Evolutionary conservation across 352 stramenopile genomes (phyloP).

Genomic region (Phytophthora chlamydospora): DNA sequence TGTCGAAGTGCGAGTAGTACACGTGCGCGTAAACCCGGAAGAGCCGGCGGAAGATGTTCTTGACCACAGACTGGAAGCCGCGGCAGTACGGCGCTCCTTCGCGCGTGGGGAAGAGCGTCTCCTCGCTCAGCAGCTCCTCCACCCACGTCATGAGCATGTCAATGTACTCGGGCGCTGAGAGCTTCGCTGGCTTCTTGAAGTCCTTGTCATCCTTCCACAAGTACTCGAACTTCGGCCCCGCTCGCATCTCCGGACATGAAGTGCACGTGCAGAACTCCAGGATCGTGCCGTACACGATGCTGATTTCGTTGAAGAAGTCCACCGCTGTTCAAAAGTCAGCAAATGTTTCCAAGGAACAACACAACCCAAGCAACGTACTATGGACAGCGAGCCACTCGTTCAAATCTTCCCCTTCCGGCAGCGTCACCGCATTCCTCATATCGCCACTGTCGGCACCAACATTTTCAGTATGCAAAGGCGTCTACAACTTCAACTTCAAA

Average conservation of each 20-base stretch:
- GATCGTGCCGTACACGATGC: conserved; percentile 92
- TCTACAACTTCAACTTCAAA: conserved; percentile 25
- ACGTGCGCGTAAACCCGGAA: conserved; percentile 98
- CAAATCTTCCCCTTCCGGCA: conserved; percentile 82
- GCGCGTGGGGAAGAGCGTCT: conserved; percentile 73
- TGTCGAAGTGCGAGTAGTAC: conserved; percentile 97
- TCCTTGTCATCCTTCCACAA: conserved; percentile 84
- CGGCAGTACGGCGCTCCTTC: conserved; percentile 76
- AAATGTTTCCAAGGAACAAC: neutral
- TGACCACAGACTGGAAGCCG: conserved; percentile 85
- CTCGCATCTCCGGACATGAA: conserved; percentile 78
- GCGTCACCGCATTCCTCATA: conserved; percentile 62
- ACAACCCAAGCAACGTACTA: conserved; percentile 48
- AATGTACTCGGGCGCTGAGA: conserved; percentile 91
- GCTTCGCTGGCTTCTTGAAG: conserved; percentile 75
- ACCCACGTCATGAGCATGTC: conserved; percentile 93
- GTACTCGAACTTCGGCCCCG: conserved; percentile 90
- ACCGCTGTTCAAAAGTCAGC: conserved; percentile 61
- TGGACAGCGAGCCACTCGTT: conserved; percentile 95
- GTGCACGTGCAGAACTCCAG: conserved; percentile 79
- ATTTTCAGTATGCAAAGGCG: too few relatives aligned
- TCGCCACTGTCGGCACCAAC: conserved; percentile 52
- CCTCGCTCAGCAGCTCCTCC: conserved; percentile 89
- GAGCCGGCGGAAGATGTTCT: conserved; percentile 95
- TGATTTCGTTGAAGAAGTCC: conserved; percentile 96